Base-by-base conservation (phyloP, 805 yeast species). In the Candida tallmaniae region DNA sequence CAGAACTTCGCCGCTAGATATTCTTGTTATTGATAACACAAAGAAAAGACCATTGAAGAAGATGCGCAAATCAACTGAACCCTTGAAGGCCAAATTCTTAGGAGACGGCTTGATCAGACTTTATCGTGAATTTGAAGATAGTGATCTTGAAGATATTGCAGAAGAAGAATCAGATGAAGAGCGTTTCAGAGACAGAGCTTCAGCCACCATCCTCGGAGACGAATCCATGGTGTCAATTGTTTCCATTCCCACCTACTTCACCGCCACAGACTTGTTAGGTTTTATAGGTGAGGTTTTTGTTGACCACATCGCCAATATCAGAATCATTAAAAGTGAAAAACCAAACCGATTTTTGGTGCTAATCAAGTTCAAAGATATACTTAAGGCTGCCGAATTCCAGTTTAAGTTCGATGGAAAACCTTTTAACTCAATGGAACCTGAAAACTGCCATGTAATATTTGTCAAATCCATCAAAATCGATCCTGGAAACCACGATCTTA, bases 401-500 rank as follows among this genome's bases (percentile, higher is more conserved):
- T 69, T 70, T 27, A 64, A 65, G 19, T 85, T 68, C 48, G 80
- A 88, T 52, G 94, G 95, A 4, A 74, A 72, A 40, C 69, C 72
- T 7, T 88, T 89, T 63, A 87, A 81, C 46, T 77, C 90, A 6
- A 80, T 88, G 83, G 96, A 89, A 48, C 85, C 95, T 0, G 96
- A 89, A 49, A 67, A 75, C 10, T 88, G 96, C 48, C 88, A 81
- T 52, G 84, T 78, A 3, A 73, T 88, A 1, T 76, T 71, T 41
- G 75, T 88, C n/a, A 77, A 76, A 40, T 70, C 78, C 19, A 72
- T 84, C 11, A 55, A 68, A 4, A 65, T 81, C 35, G 57, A 51
- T 22, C 26, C 42, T 1, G 34, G 29, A 5, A 32, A 36, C 26
- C 35, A 37, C 2, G 24, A 15, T n/a, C 43, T 34, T 9, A 28